These are phyloP conservation scores for Fomes fomentarius DNA, from an alignment of 1,284 basidiomycete species.

Conservation along the genomic window DNA sequence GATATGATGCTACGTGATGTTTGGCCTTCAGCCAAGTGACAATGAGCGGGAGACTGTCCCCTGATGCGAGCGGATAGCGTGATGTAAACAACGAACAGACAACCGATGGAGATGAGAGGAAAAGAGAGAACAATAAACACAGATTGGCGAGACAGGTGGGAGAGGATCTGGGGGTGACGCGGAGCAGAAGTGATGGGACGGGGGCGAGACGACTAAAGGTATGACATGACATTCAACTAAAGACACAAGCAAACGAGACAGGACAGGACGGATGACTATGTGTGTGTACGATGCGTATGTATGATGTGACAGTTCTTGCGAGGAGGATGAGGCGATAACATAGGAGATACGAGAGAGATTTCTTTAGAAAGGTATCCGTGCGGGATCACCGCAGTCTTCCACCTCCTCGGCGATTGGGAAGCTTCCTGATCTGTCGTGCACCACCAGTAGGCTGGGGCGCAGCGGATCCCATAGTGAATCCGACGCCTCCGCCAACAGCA, in stretches of 20 bases:
- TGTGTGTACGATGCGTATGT: slow-evolving; percentile 19
- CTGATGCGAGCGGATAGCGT: slow-evolving; percentile 22
- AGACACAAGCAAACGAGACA: slow-evolving; percentile 4
- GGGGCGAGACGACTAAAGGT: too few relatives aligned
- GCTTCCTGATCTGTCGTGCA: slow-evolving; percentile 33
- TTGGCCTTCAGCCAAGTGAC: slow-evolving; percentile 34
- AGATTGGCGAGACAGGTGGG: slow-evolving; percentile 1
- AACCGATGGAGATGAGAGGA: slow-evolving; percentile 3
- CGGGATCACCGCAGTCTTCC: slow-evolving; percentile 27
- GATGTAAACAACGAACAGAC: too few relatives aligned
- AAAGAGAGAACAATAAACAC: not conserved
- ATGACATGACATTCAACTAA: slow-evolving; percentile 5
- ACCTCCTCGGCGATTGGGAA: slow-evolving; percentile 36
- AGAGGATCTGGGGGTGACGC: slow-evolving; percentile 13
- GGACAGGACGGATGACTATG: slow-evolving; percentile 12
- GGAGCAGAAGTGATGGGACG: slow-evolving; percentile 5
- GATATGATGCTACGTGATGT: slow-evolving; percentile 22
- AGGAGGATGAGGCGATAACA: slow-evolving; percentile 8
- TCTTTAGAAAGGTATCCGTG: not conserved
- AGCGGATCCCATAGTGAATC: slow-evolving; percentile 39
- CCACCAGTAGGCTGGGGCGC: slow-evolving; percentile 23
- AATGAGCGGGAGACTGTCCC: slow-evolving; percentile 17
- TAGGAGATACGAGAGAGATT: slow-evolving; percentile 1
- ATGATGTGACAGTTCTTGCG: slow-evolving; percentile 21
- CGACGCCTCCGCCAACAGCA: slow-evolving; percentile 21